These are phyloP conservation scores for Hortiboletus campestris DNA, from an alignment of 768 basidiomycete genomes.

Conservation along the genomic window DNA sequence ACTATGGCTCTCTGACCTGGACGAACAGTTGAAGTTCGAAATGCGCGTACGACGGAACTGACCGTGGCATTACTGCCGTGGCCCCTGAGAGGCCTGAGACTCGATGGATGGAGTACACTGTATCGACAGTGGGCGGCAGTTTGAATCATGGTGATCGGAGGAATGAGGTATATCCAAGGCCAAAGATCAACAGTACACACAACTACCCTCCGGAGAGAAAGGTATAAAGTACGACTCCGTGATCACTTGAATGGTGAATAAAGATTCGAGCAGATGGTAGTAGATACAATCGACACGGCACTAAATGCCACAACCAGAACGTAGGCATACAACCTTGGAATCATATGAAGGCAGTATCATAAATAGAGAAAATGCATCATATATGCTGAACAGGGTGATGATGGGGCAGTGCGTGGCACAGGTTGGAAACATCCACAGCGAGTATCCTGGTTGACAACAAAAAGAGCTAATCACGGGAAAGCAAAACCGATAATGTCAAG, in stretches of 20 bases:
- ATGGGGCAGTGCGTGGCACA: conserved; percentile 6
- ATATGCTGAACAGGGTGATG: conserved; percentile 1
- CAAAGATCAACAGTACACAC: too few species aligned
- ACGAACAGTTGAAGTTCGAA: conserved; percentile 31
- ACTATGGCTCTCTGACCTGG: conserved; percentile 59
- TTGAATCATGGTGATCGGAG: conserved; percentile 3
- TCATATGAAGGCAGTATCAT: conserved; percentile 11
- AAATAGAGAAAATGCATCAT: conserved; percentile 19
- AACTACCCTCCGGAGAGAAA: not conserved
- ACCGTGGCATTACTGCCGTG: not conserved
- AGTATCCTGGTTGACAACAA: conserved; percentile 10
- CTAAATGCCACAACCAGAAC: conserved; percentile 5
- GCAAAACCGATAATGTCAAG: conserved; percentile 1
- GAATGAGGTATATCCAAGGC: too few species aligned
- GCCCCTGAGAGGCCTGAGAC: not conserved
- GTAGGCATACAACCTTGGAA: conserved; percentile 26
- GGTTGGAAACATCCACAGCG: not conserved
- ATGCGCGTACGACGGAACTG: conserved; percentile 14
- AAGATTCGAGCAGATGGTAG: not conserved
- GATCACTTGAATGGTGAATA: not conserved
- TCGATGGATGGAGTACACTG: not conserved
- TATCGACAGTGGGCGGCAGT: not conserved
- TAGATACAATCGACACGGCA: conserved; percentile 15
- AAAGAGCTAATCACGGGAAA: conserved; percentile 11
- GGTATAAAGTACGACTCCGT: not conserved